These are phyloP conservation scores for Saururus chinensis DNA, from an alignment of 164 flowering plant genomes.

Conservation along the genomic window DNA sequence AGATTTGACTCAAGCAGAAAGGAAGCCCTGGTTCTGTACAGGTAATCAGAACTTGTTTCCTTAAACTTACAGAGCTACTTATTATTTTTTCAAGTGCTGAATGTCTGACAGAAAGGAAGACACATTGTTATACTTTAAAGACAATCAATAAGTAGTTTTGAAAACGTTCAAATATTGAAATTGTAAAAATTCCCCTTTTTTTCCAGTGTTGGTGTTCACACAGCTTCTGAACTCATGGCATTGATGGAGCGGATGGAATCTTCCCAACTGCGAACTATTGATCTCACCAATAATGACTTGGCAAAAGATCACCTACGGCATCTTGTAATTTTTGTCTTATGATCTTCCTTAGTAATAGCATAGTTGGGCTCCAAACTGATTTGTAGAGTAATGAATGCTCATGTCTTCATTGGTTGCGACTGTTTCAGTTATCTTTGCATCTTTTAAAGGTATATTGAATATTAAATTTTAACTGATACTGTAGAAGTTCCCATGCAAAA, in stretches of 20 bases:
- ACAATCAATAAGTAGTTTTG: background rate
- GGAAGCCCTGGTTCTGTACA: conserved; percentile 74
- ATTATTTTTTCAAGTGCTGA: background rate
- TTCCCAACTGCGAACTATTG: conserved; percentile 47
- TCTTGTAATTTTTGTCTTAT: conserved; percentile 42
- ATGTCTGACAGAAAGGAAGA: background rate
- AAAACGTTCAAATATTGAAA: too few relatives aligned
- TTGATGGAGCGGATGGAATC: conserved; percentile 71
- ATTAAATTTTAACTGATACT: too few relatives aligned
- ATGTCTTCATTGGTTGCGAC: too few relatives aligned
- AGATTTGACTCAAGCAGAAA: conserved; percentile 44
- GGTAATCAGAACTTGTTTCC: conserved; percentile 29
- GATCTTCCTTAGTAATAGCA: background rate
- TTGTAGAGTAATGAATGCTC: too few relatives aligned
- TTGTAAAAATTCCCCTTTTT: background rate
- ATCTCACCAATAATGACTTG: conserved; percentile 76
- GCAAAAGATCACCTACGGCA: conserved; percentile 93
- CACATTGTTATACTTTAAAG: too few relatives aligned
- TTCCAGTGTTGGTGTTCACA: conserved; percentile 91
- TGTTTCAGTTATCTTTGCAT: too few relatives aligned
- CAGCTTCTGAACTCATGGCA: conserved; percentile 47
- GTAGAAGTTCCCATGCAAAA: too few relatives aligned
- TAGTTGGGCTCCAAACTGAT: background rate
- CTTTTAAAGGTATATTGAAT: too few relatives aligned
- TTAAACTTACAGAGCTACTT: background rate